Evolutionary conservation across 345 rosid genomes (phyloP), one percentile per base, ranked within the genome.

Genomic region (Salix viminalis): DNA sequence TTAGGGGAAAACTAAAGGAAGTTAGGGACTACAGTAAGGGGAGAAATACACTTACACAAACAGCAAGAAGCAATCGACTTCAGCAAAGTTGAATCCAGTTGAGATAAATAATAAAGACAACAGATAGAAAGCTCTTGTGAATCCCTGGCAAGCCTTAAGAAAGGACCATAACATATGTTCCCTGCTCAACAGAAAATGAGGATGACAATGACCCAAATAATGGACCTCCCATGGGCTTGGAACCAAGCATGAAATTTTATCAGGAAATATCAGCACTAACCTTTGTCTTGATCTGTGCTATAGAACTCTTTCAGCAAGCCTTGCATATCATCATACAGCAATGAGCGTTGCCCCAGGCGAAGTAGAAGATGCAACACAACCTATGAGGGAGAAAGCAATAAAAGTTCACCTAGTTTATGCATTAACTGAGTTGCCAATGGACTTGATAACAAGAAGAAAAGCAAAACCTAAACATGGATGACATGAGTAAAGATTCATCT

Each of bases 101-200:
- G 79, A 58, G 94, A 77, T 80, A 92, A 96, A 80, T 91, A 90
- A 82, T 82, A 88, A 42, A 93, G 91, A 85, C 92, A 83, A 75
- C 83, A 85, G 58, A 90, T 65, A 39, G 97, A 78, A 68, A 91
- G 83, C 70, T 90, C 93, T 84, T 93, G 98, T 74, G 82, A 78
- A 81, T 87, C 91, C 79, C 76, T 44, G 16, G 91, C 85, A 78
- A 96, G 97, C 67, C 80, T 86, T 67, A 88, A 48, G 84, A 96
- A 93, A 76, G 92, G 92, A 71, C 99, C 99, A 83, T 86, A 84
- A 64, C 65, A 32, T 69, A 82, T 76, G 34, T 81, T 80, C 81
- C 93, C 99, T 90, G 89, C 71, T 75, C 42, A 65, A 72, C 26
- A 77, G 13, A 48, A 71, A 50, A 73, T 32, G 34, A 41, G 34